Evolutionary conservation across 352 stramenopile species (phyloP).

Genomic region (Pythium chondricola): DNA sequence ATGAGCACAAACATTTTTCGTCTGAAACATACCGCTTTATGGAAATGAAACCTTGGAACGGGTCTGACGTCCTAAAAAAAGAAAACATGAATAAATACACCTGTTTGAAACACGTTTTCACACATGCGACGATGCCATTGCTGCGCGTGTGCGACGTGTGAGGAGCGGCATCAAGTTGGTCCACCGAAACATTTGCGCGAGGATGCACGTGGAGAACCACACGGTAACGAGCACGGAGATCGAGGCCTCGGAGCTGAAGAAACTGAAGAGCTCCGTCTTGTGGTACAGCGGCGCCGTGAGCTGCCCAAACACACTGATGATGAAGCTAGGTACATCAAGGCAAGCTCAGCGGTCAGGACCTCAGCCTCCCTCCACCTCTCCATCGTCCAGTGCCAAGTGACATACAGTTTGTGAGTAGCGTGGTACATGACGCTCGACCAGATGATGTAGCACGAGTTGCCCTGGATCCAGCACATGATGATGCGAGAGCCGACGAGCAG

Average conservation of each 20-base stretch:
- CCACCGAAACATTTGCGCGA: constrained; percentile 83
- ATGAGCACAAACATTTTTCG: too few species aligned
- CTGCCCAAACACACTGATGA: constrained; percentile 85
- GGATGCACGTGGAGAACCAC: constrained; percentile 87
- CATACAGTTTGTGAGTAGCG: constrained; percentile 83
- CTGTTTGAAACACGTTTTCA: constrained; percentile 1
- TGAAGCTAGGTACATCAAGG: constrained; percentile 44
- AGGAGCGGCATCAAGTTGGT: constrained; percentile 75
- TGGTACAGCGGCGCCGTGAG: constrained; percentile 77
- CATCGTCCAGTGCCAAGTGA: constrained; percentile 3
- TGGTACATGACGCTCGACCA: constrained; percentile 86
- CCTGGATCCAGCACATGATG: constrained; percentile 90
- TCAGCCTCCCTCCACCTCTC: too few species aligned
- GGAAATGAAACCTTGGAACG: too few species aligned
- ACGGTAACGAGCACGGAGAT: constrained; percentile 80
- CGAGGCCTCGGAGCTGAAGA: constrained; percentile 80
- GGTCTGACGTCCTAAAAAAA: not conserved
- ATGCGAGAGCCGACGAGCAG: constrained; percentile 78
- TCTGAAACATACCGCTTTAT: too few species aligned
- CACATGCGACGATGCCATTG: constrained; percentile 2
- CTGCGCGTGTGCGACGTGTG: constrained; percentile 8
- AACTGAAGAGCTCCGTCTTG: constrained; percentile 77
- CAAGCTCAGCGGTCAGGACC: too few species aligned
- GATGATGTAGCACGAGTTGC: constrained; percentile 84
- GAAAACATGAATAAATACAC: not conserved